Evolutionary conservation across 75 land plant genomes (phyloP).

Genomic region (Cryptomeria japonica): DNA sequence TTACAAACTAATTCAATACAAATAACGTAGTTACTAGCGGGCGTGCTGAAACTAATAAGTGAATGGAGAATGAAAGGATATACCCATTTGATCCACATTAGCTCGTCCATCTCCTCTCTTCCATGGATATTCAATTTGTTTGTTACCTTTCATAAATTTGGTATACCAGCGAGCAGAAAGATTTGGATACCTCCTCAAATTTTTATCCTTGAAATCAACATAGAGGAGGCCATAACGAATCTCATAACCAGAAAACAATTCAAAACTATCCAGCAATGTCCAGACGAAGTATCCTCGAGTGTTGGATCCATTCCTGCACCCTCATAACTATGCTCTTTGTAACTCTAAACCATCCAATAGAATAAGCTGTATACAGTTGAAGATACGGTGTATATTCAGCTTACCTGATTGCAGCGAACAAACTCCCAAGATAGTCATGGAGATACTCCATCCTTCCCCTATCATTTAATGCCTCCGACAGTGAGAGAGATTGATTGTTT

Average conservation of each 20-base stretch:
- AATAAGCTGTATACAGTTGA: too few species aligned
- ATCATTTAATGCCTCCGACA: neutral
- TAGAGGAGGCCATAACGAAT: conserved; percentile 32
- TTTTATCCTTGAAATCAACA: conserved; percentile 37
- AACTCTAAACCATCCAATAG: neutral
- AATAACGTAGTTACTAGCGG: too few species aligned
- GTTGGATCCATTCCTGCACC: conserved; percentile 38
- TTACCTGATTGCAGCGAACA: neutral
- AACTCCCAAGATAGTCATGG: conserved; percentile 2
- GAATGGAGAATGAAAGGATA: neutral
- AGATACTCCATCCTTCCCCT: neutral
- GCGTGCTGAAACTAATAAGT: neutral
- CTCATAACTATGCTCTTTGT: neutral
- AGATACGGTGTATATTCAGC: neutral
- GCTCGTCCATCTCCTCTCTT: neutral
- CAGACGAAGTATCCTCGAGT: conserved; percentile 25
- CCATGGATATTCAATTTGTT: neutral
- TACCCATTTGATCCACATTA: neutral
- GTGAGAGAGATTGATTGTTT: neutral
- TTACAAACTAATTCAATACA: too few species aligned
- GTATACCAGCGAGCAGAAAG: conserved; percentile 38
- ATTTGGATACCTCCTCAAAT: conserved; percentile 27
- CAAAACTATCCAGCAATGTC: conserved; percentile 30
- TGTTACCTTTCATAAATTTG: conserved; percentile 17
- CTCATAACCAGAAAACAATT: conserved; percentile 20